A percentile compares a stretch with the other conserved stretches of the same genome.
Evolutionary conservation across 2,329 filamentous ascomycete genomes (phyloP).

Genomic region (Drechslerella stenobrocha): DNA sequence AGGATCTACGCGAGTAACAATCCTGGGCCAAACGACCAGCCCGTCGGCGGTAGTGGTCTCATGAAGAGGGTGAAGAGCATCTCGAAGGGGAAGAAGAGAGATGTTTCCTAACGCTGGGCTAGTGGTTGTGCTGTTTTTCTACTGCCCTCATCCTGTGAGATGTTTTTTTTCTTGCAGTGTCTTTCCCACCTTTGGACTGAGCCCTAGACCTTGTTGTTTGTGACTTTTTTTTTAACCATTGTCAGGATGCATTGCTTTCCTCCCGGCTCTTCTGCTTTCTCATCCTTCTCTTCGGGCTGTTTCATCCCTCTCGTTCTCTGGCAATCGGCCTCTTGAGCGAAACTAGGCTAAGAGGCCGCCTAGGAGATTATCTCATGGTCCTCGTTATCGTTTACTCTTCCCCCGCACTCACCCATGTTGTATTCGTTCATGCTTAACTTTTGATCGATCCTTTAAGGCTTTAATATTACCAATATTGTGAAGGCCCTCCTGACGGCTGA

Average conservation of each 20-base stretch:
- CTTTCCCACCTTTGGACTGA: background rate
- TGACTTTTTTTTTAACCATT: no score
- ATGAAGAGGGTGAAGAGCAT: slow-evolving; percentile 53
- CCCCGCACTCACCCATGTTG: no score
- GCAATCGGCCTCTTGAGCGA: no score
- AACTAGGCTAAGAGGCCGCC: background rate
- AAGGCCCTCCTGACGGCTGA: no score
- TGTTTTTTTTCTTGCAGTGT: slow-evolving; percentile 3
- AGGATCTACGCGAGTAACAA: slow-evolving; percentile 16
- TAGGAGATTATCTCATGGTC: slow-evolving; percentile 14
- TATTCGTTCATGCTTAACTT: slow-evolving; percentile 8
- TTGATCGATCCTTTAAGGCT: no score
- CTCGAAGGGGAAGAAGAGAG: slow-evolving; percentile 53
- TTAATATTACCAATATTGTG: no score
- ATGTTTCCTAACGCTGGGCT: slow-evolving; percentile 30
- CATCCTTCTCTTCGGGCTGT: no score
- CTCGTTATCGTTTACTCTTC: no score
- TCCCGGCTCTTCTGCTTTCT: no score
- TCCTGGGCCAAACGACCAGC: slow-evolving; percentile 35
- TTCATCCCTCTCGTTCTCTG: no score
- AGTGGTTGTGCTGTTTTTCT: background rate
- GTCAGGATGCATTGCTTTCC: no score
- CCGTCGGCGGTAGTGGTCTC: slow-evolving; percentile 49
- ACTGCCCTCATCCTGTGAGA: background rate
- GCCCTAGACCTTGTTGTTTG: no score